Conservation (phyloP, 805 yeast species). For the Schwanniomyces polymorphus region DNA sequence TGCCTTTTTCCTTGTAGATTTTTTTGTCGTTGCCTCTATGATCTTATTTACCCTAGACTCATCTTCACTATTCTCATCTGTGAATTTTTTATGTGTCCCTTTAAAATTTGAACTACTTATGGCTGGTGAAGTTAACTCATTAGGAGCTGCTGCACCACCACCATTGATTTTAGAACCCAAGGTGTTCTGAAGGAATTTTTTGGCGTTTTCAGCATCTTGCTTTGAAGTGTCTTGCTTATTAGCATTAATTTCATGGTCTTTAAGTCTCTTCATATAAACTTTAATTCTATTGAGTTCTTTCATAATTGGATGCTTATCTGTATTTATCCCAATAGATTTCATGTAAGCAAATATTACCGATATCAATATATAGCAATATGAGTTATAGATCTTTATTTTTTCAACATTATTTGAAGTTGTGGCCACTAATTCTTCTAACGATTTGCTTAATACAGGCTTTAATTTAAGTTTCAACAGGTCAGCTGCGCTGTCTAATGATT, state of each 20-base stretch:
- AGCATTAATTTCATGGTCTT: constrained; percentile 30
- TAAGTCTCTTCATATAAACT: constrained; percentile 61
- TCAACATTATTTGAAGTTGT: constrained; percentile 22
- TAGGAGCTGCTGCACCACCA: constrained; percentile 29
- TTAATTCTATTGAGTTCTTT: constrained; percentile 66
- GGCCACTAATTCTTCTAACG: constrained; percentile 39
- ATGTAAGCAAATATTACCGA: constrained; percentile 61
- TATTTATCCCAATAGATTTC: constrained; percentile 57
- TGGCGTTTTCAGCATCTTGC: constrained; percentile 43
- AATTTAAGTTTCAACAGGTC: constrained; percentile 34
- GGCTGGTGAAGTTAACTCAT: constrained; percentile 30
- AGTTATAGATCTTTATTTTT: constrained; percentile 32
- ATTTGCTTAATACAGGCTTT: constrained; percentile 32
- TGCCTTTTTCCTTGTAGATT: not conserved
- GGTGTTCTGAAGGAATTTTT: constrained; percentile 46
- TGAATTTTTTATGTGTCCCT: constrained; percentile 40
- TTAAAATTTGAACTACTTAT: constrained; percentile 36
- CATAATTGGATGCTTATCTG: constrained; percentile 63
- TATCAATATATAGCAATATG: constrained; percentile 51
- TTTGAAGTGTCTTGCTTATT: constrained; percentile 17
- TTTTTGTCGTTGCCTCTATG: not conserved
- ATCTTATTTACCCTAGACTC: not conserved
- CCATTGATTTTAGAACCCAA: constrained; percentile 33
- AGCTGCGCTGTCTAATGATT: constrained; percentile 36
- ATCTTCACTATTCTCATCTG: constrained; percentile 12